Conservation (phyloP, 2,329 filamentous ascomycete species). For the Periconia sp. region DNA sequence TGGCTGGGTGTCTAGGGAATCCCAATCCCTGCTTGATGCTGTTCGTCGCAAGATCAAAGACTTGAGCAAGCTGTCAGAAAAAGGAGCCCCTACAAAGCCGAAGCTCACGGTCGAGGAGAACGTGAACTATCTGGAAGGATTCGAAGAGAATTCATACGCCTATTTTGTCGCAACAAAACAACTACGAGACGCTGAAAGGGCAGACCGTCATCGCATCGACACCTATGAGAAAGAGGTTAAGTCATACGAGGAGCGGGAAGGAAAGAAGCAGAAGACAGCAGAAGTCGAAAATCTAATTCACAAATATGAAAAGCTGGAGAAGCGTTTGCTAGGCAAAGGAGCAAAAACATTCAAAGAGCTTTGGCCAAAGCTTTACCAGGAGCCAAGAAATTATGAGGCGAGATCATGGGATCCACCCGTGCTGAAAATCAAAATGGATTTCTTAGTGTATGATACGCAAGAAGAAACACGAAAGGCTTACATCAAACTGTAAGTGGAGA, state of each 20-base stretch:
- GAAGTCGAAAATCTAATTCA: conserved; percentile 56
- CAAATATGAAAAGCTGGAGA: conserved; percentile 59
- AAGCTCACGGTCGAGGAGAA: conserved; percentile 47
- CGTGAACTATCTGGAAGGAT: conserved; percentile 52
- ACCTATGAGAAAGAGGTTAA: conserved; percentile 23
- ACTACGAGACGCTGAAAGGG: conserved; percentile 41
- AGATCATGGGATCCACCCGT: not conserved
- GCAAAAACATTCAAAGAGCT: conserved; percentile 70
- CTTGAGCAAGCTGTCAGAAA: conserved; percentile 50
- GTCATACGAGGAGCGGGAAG: conserved; percentile 24
- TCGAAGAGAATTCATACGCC: conserved; percentile 61
- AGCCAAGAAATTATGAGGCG: conserved; percentile 1
- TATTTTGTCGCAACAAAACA: conserved; percentile 55
- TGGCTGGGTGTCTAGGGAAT: conserved; percentile 36
- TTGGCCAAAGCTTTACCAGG: conserved; percentile 49
- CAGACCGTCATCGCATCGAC: conserved; percentile 42
- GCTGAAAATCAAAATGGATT: conserved; percentile 57
- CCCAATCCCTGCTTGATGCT: conserved; percentile 61
- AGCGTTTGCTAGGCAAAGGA: conserved; percentile 56
- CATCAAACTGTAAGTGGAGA: conserved; percentile 58
- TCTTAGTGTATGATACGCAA: conserved; percentile 54
- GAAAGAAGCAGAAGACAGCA: conserved; percentile 55
- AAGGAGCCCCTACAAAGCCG: conserved; percentile 21
- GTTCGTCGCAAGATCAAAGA: conserved; percentile 56
- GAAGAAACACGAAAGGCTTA: conserved; percentile 62